Base-by-base conservation (phyloP, 2,329 filamentous ascomycete species). In the Lojkania enalia region DNA sequence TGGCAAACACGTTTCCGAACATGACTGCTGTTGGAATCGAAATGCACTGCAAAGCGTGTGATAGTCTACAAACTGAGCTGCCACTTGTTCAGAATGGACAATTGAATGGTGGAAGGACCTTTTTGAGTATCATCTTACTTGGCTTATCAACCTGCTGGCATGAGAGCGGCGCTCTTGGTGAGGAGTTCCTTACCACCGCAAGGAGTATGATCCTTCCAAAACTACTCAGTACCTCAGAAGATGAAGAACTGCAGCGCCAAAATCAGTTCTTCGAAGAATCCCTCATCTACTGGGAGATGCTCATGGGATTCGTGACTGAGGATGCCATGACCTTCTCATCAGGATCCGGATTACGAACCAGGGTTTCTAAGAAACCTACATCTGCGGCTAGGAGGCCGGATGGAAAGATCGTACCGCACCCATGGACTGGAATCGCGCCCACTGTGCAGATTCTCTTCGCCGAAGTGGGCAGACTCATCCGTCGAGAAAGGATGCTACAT, bases 71-170 rank as follows among this genome's bases (percentile, higher is more conserved):
- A 12, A 71, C 73, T 12, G 75, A 80, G 37, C 62, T 75, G 9
- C 64, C 66, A 32, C 68, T 79, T 46, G 73, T 80, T 14, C 63
- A 70, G 27, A 60, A 54, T 30, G 67, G 65, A 4, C 64, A 67
- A 18, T 50, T 59, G n/a, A 66, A 58, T 27, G 59, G 64, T 4
- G 80, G 81, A 29, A 79, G 77, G 42, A 77, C 78, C 0, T 70
- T 83, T 7, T 57, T 84, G n/a, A 78, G 78, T 3, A 68, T 83
- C 20, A 73, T 84, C 30, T 74, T 84, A 55, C 73, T 84, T 0
- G 81, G 81, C 2, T 75, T 81, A 43, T 81, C 79, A 1, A 80
- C 81, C 4, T 77, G 77, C 25, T 84, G 81, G 81, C 80, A 83
- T 43, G 75, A 83, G 35, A 73, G 78, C 13, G 74, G 69, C 29